A percentile compares a stretch with the other conserved stretches of the same genome.
phyloP scores from a whole-genome alignment of 768 basidiomycete species.

The Ramaria sp. region DNA sequence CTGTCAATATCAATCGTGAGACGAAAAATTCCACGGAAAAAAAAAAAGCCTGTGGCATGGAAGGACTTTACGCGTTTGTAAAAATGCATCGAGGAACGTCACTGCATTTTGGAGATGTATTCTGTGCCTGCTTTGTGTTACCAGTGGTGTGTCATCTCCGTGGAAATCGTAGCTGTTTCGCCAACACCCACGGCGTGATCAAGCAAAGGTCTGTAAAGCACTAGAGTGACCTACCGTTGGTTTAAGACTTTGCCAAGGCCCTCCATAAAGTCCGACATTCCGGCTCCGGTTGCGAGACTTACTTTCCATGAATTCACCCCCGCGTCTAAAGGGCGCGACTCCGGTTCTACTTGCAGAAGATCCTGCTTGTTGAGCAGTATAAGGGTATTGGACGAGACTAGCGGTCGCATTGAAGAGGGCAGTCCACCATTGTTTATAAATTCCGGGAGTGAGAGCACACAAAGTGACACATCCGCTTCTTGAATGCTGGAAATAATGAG shows the following conservation, averaged over 20 bases:
- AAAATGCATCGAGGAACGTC: slow-evolving; percentile 50
- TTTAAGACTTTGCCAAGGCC: slow-evolving; percentile 44
- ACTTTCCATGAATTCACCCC: slow-evolving; percentile 36
- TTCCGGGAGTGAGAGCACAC: slow-evolving; percentile 65
- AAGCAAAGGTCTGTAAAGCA: background rate
- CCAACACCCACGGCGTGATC: no score
- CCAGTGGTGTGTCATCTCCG: slow-evolving; percentile 39
- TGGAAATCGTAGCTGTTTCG: slow-evolving; percentile 14
- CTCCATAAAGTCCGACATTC: slow-evolving; percentile 47
- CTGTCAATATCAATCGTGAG: slow-evolving; percentile 21
- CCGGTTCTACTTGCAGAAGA: slow-evolving; percentile 21
- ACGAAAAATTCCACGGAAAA: slow-evolving; percentile 4
- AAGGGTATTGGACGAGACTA: slow-evolving; percentile 47
- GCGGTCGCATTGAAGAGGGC: slow-evolving; percentile 35
- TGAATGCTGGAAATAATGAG: slow-evolving; percentile 35
- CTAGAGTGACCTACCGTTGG: slow-evolving; percentile 27
- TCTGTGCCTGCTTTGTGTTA: slow-evolving; percentile 75
- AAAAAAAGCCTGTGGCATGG: no score
- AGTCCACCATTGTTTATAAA: slow-evolving; percentile 14
- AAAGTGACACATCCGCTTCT: slow-evolving; percentile 62
- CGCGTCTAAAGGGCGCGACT: background rate
- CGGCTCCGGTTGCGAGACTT: slow-evolving; percentile 51
- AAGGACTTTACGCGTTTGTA: slow-evolving; percentile 34
- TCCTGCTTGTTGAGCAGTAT: slow-evolving; percentile 78
- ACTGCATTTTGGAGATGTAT: slow-evolving; percentile 60